A percentile compares a stretch with the other conserved stretches of the same genome.
Conservation (phyloP, 257 asterid genomes). For the Gentiana dahurica region DNA sequence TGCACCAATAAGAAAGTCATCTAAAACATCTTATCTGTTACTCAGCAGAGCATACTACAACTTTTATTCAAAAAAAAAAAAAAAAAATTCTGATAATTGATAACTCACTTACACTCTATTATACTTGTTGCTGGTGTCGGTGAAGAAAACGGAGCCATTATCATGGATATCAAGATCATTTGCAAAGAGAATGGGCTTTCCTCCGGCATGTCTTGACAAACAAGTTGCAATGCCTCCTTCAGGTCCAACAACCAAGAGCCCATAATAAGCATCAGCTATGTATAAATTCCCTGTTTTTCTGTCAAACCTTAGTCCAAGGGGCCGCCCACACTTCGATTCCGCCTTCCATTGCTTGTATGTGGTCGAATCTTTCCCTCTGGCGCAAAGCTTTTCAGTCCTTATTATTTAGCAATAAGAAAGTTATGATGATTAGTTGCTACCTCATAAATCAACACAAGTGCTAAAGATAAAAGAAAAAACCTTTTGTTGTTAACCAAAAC, state of each 20-base stretch:
- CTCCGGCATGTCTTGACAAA: constrained; percentile 51
- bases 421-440: too few species aligned
- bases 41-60: too few species aligned
- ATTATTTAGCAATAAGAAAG: background rate
- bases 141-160: constrained; percentile 89
- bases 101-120: constrained; percentile 69
- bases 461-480: too few species aligned
- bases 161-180: constrained; percentile 79
- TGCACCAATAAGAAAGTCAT: too few species aligned
- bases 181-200: constrained; percentile 70
- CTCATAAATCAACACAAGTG: too few species aligned
- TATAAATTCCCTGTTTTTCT: constrained; percentile 50
- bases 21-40: too few species aligned
- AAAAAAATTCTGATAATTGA: constrained; percentile 3
- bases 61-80: background rate
- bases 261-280: constrained; percentile 85
- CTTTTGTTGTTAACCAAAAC: too few species aligned
- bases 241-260: constrained; percentile 69
- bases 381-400: constrained; percentile 68
- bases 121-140: constrained; percentile 76
- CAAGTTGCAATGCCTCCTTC: constrained; percentile 57
- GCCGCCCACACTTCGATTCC: constrained; percentile 75
- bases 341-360: constrained; percentile 67
- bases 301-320: constrained; percentile 77
- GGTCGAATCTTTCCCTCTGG: constrained; percentile 54